phyloP scores from a whole-genome alignment of 1,139 yeast species.

The Geotrichum reessii region DNA sequence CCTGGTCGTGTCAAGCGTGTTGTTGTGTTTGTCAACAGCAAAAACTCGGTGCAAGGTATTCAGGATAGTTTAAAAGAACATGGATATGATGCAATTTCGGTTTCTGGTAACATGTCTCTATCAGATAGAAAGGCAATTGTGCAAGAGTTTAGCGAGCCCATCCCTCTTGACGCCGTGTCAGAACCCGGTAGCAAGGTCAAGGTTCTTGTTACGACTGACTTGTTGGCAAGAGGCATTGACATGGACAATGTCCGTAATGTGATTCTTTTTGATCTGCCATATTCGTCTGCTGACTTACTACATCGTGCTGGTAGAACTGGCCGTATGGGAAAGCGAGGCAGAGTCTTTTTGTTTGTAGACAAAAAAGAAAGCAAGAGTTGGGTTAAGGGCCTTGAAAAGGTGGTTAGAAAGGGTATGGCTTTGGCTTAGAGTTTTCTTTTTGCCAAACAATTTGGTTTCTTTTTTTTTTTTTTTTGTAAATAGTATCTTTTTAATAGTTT shows the following conservation, averaged over 20 bases:
- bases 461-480: not conserved
- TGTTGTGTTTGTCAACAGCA: constrained; percentile 80
- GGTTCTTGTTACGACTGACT: constrained; percentile 83
- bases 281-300: constrained; percentile 74
- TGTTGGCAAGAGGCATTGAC: constrained; percentile 84
- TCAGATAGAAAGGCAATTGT: constrained; percentile 55
- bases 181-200: constrained; percentile 34
- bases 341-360: constrained; percentile 72
- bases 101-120: constrained; percentile 59
- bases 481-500: not conserved
- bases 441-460: not conserved
- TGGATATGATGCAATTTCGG: constrained; percentile 56
- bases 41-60: constrained; percentile 55
- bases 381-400: constrained; percentile 77
- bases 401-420: constrained; percentile 45
- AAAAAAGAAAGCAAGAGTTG: constrained; percentile 64
- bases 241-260: constrained; percentile 79
- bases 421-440: constrained; percentile 9
- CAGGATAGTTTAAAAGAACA: constrained; percentile 51
- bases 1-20: constrained; percentile 69
- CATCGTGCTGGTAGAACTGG: constrained; percentile 96
- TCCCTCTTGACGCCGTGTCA: constrained; percentile 40
- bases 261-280: constrained; percentile 78
- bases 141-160: constrained; percentile 54
- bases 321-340: constrained; percentile 81